Conservation (phyloP, 2,329 filamentous ascomycete species). For the Botrytis aclada region DNA sequence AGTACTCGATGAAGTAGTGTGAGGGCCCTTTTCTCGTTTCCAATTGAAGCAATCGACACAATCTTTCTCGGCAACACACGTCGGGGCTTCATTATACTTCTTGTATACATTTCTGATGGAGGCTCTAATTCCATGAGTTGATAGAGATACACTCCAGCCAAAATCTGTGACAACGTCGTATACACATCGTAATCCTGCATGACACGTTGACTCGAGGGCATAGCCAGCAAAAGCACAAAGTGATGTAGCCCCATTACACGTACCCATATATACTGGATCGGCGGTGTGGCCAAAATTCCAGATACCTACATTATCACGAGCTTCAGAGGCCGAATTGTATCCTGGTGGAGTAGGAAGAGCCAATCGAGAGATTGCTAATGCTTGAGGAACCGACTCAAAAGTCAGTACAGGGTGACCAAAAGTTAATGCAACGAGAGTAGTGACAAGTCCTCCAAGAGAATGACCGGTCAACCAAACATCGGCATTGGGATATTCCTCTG, state of each 20-base stretch:
- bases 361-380: slow-evolving; percentile 76
- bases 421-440: slow-evolving; percentile 78
- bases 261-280: slow-evolving; percentile 88
- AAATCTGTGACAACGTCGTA: slow-evolving; percentile 89
- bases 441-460: slow-evolving; percentile 85
- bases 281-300: slow-evolving; percentile 93
- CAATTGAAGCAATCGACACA: slow-evolving; percentile 86
- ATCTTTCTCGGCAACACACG: slow-evolving; percentile 68
- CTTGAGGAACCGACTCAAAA: slow-evolving; percentile 87
- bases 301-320: slow-evolving; percentile 66
- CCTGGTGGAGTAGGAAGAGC: slow-evolving; percentile 81
- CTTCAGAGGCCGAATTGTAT: slow-evolving; percentile 49
- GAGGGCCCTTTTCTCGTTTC: slow-evolving; percentile 93
- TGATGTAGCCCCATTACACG: slow-evolving; percentile 82
- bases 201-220: slow-evolving; percentile 82
- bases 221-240: slow-evolving; percentile 85
- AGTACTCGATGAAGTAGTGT: slow-evolving; percentile 65
- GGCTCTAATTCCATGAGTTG: slow-evolving; percentile 80
- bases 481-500: slow-evolving; percentile 75
- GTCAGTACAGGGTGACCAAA: slow-evolving; percentile 84
- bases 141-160: slow-evolving; percentile 85
- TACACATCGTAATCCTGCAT: slow-evolving; percentile 78
- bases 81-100: slow-evolving; percentile 74
- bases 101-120: slow-evolving; percentile 83
- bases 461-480: slow-evolving; percentile 88